Percentiles rank a stretch among this genome's conserved stretches.
These are phyloP conservation scores for Pseudophaeomoniella oleicola DNA, from an alignment of 2,329 filamentous ascomycete species.

Conservation along the genomic window DNA sequence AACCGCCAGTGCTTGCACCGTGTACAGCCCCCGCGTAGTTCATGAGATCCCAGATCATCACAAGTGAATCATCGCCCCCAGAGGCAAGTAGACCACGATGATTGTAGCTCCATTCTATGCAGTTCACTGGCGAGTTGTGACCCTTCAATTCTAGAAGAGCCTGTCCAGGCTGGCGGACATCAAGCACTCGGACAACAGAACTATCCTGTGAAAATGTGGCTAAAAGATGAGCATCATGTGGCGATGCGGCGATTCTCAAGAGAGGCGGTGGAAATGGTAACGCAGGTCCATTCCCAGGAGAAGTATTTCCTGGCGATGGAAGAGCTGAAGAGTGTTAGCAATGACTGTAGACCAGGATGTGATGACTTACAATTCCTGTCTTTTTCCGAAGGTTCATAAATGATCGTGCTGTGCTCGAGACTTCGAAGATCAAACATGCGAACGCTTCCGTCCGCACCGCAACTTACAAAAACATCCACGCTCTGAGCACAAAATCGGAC, in stretches of 20 bases:
- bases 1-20: constrained; percentile 5
- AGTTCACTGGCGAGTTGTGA: constrained; percentile 73
- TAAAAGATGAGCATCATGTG: constrained; percentile 86
- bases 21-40: constrained; percentile 27
- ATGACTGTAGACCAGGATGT: constrained; percentile 1
- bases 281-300: constrained; percentile 30
- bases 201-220: constrained; percentile 96
- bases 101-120: constrained; percentile 87
- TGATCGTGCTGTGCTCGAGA: constrained; percentile 95
- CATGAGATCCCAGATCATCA: constrained; percentile 86
- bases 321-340: constrained; percentile 16
- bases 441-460: constrained; percentile 91
- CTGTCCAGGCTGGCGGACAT: constrained; percentile 90
- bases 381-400: constrained; percentile 92
- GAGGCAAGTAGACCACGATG: constrained; percentile 80
- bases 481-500: constrained; percentile 96
- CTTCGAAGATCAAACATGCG: constrained; percentile 97
- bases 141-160: constrained; percentile 86
- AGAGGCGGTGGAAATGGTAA: constrained; percentile 43
- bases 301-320: constrained; percentile 40
- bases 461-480: constrained; percentile 97
- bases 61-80: constrained; percentile 80
- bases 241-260: constrained; percentile 53
- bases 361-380: constrained; percentile 45
- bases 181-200: constrained; percentile 81